These are phyloP conservation scores for Austroboletus niveus DNA, from an alignment of 1,284 basidiomycete genomes.

Conservation along the genomic window DNA sequence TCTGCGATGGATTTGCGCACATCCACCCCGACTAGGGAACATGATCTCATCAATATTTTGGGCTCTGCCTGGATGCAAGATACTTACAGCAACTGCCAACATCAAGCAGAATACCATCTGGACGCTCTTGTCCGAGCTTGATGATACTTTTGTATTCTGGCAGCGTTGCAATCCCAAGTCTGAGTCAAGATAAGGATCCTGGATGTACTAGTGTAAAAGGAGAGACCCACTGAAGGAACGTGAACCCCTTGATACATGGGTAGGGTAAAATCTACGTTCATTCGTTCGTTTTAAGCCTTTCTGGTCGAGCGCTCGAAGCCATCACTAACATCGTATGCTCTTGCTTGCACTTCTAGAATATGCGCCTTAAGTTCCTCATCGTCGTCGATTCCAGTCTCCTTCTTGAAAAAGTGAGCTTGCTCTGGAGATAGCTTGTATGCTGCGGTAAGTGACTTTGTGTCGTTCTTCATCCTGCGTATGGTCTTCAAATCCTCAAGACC, in stretches of 20 bases:
- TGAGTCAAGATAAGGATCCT: not conserved
- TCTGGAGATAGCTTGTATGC: conserved; percentile 18
- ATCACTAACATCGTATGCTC: conserved; percentile 18
- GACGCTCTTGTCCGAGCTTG: conserved; percentile 19
- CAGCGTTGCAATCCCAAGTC: conserved; percentile 11
- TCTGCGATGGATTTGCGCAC: conserved; percentile 23
- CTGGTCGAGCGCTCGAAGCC: not conserved
- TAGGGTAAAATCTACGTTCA: conserved; percentile 20
- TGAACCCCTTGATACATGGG: conserved; percentile 14
- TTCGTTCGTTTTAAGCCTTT: not conserved
- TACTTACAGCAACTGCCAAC: conserved; percentile 28
- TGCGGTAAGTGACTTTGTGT: not conserved
- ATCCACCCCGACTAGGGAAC: conserved; percentile 23
- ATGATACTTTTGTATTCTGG: conserved; percentile 19
- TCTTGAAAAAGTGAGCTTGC: conserved; percentile 25
- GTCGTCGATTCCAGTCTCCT: conserved; percentile 17
- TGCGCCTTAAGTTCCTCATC: conserved; percentile 18
- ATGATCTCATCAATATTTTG: not conserved
- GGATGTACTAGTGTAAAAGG: accelerated
- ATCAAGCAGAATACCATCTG: conserved; percentile 23
- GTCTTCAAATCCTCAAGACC: conserved; percentile 4
- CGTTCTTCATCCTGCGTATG: not conserved
- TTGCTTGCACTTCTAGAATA: conserved; percentile 18
- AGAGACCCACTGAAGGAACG: conserved; percentile 17
- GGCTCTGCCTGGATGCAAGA: too few species aligned